A percentile compares a stretch with the other conserved stretches of the same genome.
phyloP scores from a whole-genome alignment of 768 basidiomycete genomes.

The Crassisporium funariophilum region DNA sequence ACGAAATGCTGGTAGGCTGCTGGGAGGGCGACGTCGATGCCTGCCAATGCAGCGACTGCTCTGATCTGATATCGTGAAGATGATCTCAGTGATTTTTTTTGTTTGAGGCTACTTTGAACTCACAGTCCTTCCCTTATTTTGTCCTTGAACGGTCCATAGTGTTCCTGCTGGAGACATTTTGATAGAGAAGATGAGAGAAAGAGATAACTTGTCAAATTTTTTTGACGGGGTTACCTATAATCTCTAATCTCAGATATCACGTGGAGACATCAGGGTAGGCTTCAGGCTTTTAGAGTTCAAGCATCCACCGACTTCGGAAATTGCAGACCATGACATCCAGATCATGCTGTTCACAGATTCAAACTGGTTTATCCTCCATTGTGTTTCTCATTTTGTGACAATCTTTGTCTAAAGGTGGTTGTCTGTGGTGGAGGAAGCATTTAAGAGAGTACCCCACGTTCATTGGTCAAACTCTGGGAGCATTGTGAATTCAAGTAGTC shows the following conservation, averaged over 20 bases:
- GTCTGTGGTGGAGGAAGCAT: no score
- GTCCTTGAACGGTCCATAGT: slow-evolving; percentile 52
- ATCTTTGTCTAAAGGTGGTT: no score
- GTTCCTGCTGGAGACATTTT: slow-evolving; percentile 65
- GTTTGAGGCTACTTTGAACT: slow-evolving; percentile 21
- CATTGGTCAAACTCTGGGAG: no score
- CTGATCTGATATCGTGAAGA: slow-evolving; percentile 37
- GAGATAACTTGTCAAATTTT: slow-evolving; percentile 19
- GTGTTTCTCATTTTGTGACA: no score
- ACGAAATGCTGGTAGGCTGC: slow-evolving; percentile 58
- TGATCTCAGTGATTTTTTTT: background rate
- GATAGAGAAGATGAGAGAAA: slow-evolving; percentile 11
- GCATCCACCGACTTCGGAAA: no score
- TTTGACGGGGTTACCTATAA: slow-evolving; percentile 15
- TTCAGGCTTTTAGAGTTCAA: no score
- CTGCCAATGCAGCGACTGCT: slow-evolving; percentile 62
- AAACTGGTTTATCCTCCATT: no score
- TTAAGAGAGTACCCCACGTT: no score
- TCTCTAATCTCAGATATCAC: slow-evolving; percentile 13
- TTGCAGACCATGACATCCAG: no score
- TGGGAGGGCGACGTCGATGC: slow-evolving; percentile 57
- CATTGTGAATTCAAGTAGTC: no score
- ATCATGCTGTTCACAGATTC: no score
- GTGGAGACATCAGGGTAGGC: slow-evolving; percentile 2
- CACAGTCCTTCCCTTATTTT: slow-evolving; percentile 52